These are phyloP conservation scores for Zymoseptoria brevis DNA, from an alignment of 2,329 filamentous ascomycete species.

Conservation along the genomic window DNA sequence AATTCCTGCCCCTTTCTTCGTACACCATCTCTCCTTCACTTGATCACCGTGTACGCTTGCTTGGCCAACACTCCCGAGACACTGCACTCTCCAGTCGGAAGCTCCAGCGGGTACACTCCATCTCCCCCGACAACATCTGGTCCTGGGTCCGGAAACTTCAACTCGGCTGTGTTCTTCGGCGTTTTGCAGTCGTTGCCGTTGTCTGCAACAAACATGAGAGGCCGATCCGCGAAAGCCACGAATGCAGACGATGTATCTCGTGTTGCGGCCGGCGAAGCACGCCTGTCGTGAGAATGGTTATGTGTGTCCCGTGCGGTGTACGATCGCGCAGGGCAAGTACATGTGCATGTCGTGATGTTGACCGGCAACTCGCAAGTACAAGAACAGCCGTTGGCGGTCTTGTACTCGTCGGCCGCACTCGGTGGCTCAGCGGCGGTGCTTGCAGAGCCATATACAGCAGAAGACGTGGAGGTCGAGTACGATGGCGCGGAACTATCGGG, in stretches of 20 bases:
- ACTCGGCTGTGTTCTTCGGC: constrained; percentile 31
- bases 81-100: constrained; percentile 25
- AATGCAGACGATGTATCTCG: neutral
- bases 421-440: constrained; percentile 7
- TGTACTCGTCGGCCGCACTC: neutral
- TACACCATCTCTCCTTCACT: neutral
- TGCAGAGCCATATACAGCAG: constrained; percentile 20
- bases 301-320: neutral
- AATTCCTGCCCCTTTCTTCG: too few relatives aligned
- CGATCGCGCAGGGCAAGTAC: neutral
- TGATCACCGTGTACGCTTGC: constrained; percentile 10
- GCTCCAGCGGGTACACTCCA: constrained; percentile 37
- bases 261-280: neutral
- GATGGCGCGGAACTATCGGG: neutral
- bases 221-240: constrained; percentile 33
- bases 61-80: constrained; percentile 11
- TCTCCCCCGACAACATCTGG: constrained; percentile 38
- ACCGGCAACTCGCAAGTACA: neutral
- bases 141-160: constrained; percentile 37
- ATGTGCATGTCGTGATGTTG: constrained; percentile 2
- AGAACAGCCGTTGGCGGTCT: constrained; percentile 22
- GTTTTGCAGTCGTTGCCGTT: constrained; percentile 35
- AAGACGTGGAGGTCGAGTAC: constrained; percentile 3
- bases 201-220: constrained; percentile 36
- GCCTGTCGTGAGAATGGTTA: neutral